These are phyloP conservation scores for Pythium sp. DNA, from an alignment of 352 stramenopile species.

Conservation along the genomic window DNA sequence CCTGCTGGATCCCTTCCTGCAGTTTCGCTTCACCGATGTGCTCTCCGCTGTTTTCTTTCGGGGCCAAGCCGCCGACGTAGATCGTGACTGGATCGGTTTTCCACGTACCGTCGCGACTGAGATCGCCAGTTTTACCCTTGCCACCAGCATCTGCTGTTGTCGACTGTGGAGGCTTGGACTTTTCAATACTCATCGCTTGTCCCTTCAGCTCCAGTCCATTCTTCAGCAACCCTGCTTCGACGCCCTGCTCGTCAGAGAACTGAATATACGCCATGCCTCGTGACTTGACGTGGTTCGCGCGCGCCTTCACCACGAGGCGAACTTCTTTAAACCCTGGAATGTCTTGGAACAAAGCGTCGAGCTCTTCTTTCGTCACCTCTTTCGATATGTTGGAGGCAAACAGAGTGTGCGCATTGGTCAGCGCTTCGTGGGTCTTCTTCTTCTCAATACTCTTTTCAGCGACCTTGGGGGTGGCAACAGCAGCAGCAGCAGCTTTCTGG, in stretches of 20 bases:
- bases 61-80: constrained; percentile 49
- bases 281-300: constrained; percentile 55
- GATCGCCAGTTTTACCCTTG: neutral
- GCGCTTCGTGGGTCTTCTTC: constrained; percentile 27
- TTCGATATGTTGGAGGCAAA: constrained; percentile 72
- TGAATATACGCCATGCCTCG: constrained; percentile 78
- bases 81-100: constrained; percentile 53
- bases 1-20: constrained; percentile 34
- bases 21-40: constrained; percentile 37
- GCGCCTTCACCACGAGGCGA: constrained; percentile 61
- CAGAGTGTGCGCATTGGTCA: constrained; percentile 64
- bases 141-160: neutral
- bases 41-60: constrained; percentile 12
- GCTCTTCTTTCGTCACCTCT: constrained; percentile 45
- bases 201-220: constrained; percentile 11
- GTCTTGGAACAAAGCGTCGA: constrained; percentile 46
- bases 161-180: constrained; percentile 37
- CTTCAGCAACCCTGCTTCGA: constrained; percentile 24
- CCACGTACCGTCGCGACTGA: constrained; percentile 30
- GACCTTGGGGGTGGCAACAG: constrained; percentile 4
- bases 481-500: constrained; percentile 2
- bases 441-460: constrained; percentile 22
- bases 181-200: constrained; percentile 44
- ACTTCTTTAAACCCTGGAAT: constrained; percentile 55
- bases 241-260: constrained; percentile 44